Evolutionary conservation across 306 rosid genomes (phyloP), one percentile per base, ranked within the genome.

Genomic region (Purshia tridentata): DNA sequence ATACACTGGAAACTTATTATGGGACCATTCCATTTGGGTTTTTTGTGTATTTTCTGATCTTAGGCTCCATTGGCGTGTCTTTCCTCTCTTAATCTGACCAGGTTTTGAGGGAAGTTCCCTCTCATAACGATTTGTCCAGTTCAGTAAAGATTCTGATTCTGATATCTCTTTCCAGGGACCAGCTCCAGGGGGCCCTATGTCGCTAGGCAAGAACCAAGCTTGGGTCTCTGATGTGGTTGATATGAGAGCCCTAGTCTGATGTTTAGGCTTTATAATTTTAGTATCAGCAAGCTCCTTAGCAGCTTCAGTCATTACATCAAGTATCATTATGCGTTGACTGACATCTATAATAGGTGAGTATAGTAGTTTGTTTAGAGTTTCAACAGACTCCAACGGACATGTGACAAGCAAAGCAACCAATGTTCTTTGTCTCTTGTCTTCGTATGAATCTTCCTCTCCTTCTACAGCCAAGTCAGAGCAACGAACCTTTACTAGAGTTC

Each of bases 161-260:
- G 94, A 80, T 73, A 86, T 73, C 90, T 89, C 96, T 80, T 86
- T 88, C 98, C 96, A 94, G 70, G 92, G 74, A 75, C 92, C 79
- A 76, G 89, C 90, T 58, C 96, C 97, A 19, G 91, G 81, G 69
- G 91, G 88, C 53, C 95, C 96, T 60, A 80, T 48, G 76, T 79
- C 86, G 75, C 92, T 83, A 20, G 98, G 98, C 80, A 94, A 84
- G 86, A 94, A 88, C 98, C 98, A 94, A 13, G 97, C 87, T 53
- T 86, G 91, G 69, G 80, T 78, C 76, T 91, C 96, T 3, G 97
- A 87, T 50, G 82, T 85, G 80, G 85, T 86, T 69, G 97, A 76
- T 75, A 94, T 78, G 64, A 94, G 88, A 58, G 95, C 78, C 72
- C 84, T 82, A 57, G 76, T 72, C 72, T 81, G 83, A 70, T 76